Evolutionary conservation across 352 stramenopile species (phyloP), one percentile per base, ranked within the genome.

Genomic region (Pythium aristosporum): DNA sequence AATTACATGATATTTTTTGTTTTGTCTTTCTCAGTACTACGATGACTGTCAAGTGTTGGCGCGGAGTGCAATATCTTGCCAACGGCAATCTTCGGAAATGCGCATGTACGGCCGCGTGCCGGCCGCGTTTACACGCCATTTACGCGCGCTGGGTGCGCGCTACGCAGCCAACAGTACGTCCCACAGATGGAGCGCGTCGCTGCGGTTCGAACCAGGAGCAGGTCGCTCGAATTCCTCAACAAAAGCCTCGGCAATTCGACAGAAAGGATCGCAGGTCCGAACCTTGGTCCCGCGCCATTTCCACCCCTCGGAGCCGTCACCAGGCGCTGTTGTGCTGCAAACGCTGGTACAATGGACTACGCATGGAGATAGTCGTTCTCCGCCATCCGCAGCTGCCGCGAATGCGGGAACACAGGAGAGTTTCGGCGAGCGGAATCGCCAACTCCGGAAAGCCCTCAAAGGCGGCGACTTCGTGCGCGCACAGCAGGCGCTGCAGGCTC

Each of bases 11-110:
- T n/a, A 36, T 0, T 12, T 42, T 55, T 69, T 71, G 36, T 71
- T 63, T 9, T 66, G 64, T 71, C 64, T 32, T 18, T 2, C 37
- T 16, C 15, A 34, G 56, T 69, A 65, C 25, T 69, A 65, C 25
- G 11, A 16, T 13, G 11, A 23, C 23, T 15, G 16, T 34, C 9
- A 44, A 28, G 41, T 63, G 28, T 30, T 44, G 25, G 48, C 46
- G 63, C 42, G 8, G 25, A 63, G 12, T 36, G 32, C 47, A 60
- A 61, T 50, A 8, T 32, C 16, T 6, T n/a, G 4, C 42, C 30
- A 25, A 63, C 46, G 56, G 30, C 56, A 63, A 63, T 12, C 20
- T 49, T 49, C 3, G 11, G 50, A 30, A 39, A 70, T 70, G 63
- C 63, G 50, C 7, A 50, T 61, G 16, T 53, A 62, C 25, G 50